A percentile compares a stretch with the other conserved stretches of the same genome.
These are phyloP conservation scores for Catunica adiposa DNA, from an alignment of 2,329 filamentous ascomycete genomes.

Conservation along the genomic window DNA sequence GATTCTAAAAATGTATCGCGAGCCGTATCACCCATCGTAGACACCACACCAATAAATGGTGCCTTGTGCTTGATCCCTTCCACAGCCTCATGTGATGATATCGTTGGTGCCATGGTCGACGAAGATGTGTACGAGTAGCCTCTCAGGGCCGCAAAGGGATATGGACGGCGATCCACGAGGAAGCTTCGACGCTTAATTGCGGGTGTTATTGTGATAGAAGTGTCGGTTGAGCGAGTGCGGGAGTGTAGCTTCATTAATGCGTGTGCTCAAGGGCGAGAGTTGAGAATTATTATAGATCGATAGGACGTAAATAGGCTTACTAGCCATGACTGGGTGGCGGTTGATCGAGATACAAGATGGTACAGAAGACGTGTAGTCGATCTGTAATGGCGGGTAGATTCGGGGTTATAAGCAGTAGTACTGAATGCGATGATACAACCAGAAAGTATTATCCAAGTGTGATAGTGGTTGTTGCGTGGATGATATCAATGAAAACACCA, in stretches of 20 bases:
- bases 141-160: not conserved
- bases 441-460: too few relatives aligned
- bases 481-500: too few relatives aligned
- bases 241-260: slow-evolving; percentile 11
- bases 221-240: slow-evolving; percentile 11
- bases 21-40: slow-evolving; percentile 8
- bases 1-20: slow-evolving; percentile 10
- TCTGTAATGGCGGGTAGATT: not conserved
- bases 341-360: not conserved
- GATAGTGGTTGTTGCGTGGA: too few relatives aligned
- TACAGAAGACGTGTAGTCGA: not conserved
- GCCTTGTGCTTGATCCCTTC: slow-evolving; percentile 10
- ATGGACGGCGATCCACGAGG: slow-evolving; percentile 10
- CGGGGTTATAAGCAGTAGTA: too few relatives aligned
- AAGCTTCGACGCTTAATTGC: slow-evolving; percentile 8
- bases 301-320: not conserved
- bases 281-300: not conserved
- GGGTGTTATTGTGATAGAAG: not conserved
- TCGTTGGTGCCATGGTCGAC: not conserved
- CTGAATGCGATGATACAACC: too few relatives aligned
- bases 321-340: slow-evolving; percentile 6
- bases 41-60: slow-evolving; percentile 13
- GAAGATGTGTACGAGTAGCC: not conserved
- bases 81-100: not conserved
- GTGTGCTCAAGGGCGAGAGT: not conserved